These are phyloP conservation scores for Aegilops tauschii DNA, from an alignment of 176 grass and related monocot genomes.

Conservation along the genomic window DNA sequence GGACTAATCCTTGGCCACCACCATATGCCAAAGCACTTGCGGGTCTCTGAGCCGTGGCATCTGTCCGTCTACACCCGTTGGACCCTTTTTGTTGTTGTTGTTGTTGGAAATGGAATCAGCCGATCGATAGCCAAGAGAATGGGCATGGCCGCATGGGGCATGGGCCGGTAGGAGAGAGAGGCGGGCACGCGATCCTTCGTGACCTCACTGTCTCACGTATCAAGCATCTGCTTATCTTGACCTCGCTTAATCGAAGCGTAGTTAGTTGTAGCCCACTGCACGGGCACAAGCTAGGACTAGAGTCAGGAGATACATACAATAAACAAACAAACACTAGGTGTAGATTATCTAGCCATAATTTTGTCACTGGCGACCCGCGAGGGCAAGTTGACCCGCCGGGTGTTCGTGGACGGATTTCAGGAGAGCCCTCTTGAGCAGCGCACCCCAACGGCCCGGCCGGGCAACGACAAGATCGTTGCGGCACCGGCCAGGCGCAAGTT, in stretches of 20 bases:
- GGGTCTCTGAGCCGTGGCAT: neutral
- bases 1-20: neutral
- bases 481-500: neutral
- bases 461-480: neutral
- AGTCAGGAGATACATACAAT: no score
- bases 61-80: neutral
- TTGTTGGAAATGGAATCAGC: neutral
- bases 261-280: neutral
- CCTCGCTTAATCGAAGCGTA: neutral
- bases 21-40: neutral
- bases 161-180: neutral
- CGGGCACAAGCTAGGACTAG: neutral
- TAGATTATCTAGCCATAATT: no score
- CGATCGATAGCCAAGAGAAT: neutral
- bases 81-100: neutral
- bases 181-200: neutral
- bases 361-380: no score
- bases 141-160: neutral
- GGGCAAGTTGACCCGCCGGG: no score
- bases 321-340: no score
- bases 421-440: no score
- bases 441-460: neutral
- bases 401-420: no score
- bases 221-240: neutral
- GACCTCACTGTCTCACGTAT: neutral